Conservation (phyloP, 495 filamentous ascomycete species). For the Thermothielavioides terrestris region DNA sequence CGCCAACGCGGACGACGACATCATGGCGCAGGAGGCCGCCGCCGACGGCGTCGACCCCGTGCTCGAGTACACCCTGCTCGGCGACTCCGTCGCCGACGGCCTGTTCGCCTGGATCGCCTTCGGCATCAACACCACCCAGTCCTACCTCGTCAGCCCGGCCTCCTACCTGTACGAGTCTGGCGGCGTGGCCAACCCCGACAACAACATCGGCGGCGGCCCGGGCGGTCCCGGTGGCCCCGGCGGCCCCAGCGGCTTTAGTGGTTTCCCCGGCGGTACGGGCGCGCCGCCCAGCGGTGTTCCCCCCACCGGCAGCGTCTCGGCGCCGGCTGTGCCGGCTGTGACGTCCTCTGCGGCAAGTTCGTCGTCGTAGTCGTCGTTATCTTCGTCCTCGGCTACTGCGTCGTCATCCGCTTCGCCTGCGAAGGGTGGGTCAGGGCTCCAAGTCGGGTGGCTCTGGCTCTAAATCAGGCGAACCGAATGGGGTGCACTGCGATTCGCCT, state of each 20-base stretch:
- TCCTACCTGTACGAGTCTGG: constrained; percentile 8
- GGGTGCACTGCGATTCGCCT: no score
- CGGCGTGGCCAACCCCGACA: constrained; percentile 19
- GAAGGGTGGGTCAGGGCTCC: no score
- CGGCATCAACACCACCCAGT: constrained; percentile 37
- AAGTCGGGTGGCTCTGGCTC: no score
- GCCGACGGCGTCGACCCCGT: constrained; percentile 41
- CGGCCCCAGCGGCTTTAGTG: not conserved
- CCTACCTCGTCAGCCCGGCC: constrained; percentile 8
- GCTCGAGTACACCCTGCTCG: constrained; percentile 48
- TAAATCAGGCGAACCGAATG: no score
- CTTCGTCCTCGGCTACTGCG: no score
- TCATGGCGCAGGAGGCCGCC: constrained; percentile 35
- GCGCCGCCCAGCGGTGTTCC: no score
- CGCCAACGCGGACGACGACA: constrained; percentile 39
- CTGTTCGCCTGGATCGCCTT: constrained; percentile 49
- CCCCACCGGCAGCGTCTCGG: not conserved
- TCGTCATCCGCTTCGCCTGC: no score
- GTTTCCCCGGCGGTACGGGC: no score
- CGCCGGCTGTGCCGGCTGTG: not conserved
- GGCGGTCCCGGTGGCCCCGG: no score
- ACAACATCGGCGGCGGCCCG: constrained; percentile 1
- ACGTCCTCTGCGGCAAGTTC: no score
- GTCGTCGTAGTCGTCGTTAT: no score
- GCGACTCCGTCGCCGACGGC: constrained; percentile 44